Evolutionary conservation across 495 filamentous ascomycete genomes (phyloP).

Genomic region (Sabuloglossum arenarium): DNA sequence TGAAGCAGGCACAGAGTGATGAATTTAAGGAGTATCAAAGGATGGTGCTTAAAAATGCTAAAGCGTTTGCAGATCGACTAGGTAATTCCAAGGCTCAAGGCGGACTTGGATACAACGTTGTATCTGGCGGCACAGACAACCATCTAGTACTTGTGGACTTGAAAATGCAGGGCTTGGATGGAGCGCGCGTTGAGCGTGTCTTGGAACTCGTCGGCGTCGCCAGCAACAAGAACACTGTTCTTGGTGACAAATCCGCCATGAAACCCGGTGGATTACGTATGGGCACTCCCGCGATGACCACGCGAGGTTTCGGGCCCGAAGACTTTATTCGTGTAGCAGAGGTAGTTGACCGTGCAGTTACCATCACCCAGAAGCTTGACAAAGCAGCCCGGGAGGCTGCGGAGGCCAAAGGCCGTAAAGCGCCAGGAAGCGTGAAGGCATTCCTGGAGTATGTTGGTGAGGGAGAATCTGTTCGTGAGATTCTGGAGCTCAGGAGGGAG

Average conservation of each 20-base stretch:
- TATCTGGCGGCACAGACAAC: conserved; percentile 89
- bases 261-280: conserved; percentile 82
- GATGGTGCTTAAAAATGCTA: conserved; percentile 69
- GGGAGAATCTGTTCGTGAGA: conserved; percentile 66
- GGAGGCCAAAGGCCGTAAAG: conserved; percentile 59
- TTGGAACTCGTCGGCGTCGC: conserved; percentile 89
- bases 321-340: conserved; percentile 84
- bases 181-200: conserved; percentile 82
- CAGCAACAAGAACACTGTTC: conserved; percentile 97
- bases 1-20: conserved; percentile 77
- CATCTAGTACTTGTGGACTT: conserved; percentile 91
- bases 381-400: conserved; percentile 60
- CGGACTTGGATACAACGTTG: conserved; percentile 73
- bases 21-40: conserved; percentile 82
- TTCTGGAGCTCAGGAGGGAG: conserved; percentile 69
- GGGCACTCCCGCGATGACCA: conserved; percentile 95
- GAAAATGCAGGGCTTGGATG: conserved; percentile 76
- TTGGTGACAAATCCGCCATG: conserved; percentile 81
- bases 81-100: conserved; percentile 50
- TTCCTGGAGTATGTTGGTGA: conserved; percentile 69
- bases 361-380: conserved; percentile 64
- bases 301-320: conserved; percentile 64
- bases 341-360: conserved; percentile 80
- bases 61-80: conserved; percentile 59
- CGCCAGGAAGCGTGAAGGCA: conserved; percentile 54